Percentiles rank a stretch among this genome's conserved stretches.
Evolutionary conservation across 352 stramenopile species (phyloP).

Genomic region (Globisporangium perplexum): DNA sequence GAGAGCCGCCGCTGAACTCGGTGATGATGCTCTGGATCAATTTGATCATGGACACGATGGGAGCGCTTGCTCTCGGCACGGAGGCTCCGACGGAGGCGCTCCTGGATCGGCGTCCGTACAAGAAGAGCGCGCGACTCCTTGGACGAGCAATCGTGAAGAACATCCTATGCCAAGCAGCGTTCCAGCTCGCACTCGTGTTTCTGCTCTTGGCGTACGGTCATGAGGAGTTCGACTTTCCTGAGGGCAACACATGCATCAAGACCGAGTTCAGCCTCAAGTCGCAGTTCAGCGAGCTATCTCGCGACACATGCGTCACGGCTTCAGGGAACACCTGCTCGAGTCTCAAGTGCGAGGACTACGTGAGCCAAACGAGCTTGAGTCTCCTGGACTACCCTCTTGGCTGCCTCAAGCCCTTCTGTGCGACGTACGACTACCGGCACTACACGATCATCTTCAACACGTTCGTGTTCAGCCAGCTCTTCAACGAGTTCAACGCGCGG

Average conservation of each 20-base stretch:
- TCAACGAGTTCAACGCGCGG: constrained; percentile 83
- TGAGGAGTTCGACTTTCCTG: constrained; percentile 46
- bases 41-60: constrained; percentile 85
- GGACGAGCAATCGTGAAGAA: constrained; percentile 72
- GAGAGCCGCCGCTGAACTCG: constrained; percentile 74
- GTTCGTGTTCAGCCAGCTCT: constrained; percentile 97
- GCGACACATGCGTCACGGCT: constrained; percentile 38
- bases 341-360: constrained; percentile 60
- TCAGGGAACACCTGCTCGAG: constrained; percentile 39
- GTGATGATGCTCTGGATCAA: constrained; percentile 90
- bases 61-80: constrained; percentile 61
- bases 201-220: constrained; percentile 61
- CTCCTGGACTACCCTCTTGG: constrained; percentile 37
- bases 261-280: constrained; percentile 46
- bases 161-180: constrained; percentile 57
- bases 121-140: constrained; percentile 53
- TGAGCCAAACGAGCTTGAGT: constrained; percentile 20
- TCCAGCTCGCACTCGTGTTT: constrained; percentile 85
- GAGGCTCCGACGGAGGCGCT: constrained; percentile 61
- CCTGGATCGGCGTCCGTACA: constrained; percentile 64
- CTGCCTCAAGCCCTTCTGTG: constrained; percentile 45
- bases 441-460: constrained; percentile 98
- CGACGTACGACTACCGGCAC: constrained; percentile 83
- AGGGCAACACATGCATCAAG: constrained; percentile 49
- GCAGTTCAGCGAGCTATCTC: constrained; percentile 29